A percentile compares a stretch with the other conserved stretches of the same genome.
phyloP scores from a whole-genome alignment of 352 stramenopile species.

The Globisporangium orthogonon region DNA sequence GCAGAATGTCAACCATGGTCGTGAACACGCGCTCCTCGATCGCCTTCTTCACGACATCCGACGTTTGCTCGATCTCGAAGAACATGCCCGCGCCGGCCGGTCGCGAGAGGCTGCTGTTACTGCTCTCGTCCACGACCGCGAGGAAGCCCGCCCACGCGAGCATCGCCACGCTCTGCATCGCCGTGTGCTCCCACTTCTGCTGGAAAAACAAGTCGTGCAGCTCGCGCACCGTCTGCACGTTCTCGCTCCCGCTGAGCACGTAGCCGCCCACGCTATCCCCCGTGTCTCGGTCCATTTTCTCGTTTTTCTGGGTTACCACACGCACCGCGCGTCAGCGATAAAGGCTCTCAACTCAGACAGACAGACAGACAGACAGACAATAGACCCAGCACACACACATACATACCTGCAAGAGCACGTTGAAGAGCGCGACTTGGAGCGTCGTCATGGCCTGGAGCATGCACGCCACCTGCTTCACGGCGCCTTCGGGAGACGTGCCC shows the following conservation, averaged over 20 bases:
- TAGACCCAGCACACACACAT: neutral
- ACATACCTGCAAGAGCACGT: constrained; percentile 39
- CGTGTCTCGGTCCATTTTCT: constrained; percentile 60
- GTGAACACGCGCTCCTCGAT: constrained; percentile 64
- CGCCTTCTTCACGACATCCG: constrained; percentile 62
- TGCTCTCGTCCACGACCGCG: constrained; percentile 21
- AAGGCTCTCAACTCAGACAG: neutral
- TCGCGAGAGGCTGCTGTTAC: constrained; percentile 4
- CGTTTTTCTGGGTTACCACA: constrained; percentile 26
- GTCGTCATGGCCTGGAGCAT: constrained; percentile 73
- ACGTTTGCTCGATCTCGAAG: constrained; percentile 37
- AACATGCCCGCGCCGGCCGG: constrained; percentile 34
- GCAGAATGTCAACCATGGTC: constrained; percentile 55
- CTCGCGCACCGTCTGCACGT: constrained; percentile 43
- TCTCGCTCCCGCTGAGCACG: constrained; percentile 33
- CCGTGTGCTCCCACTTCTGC: constrained; percentile 60
- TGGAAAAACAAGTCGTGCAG: constrained; percentile 62
- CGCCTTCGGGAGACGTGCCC: constrained; percentile 52
- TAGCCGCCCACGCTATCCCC: constrained; percentile 34
- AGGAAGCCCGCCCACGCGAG: constrained; percentile 71
- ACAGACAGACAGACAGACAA: neutral
- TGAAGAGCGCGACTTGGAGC: constrained; percentile 58
- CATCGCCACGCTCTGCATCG: constrained; percentile 70
- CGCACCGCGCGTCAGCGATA: neutral
- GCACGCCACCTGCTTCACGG: constrained; percentile 68